Evolutionary conservation across 495 filamentous ascomycete species (phyloP).

Genomic region (Trichoderma reesei): DNA sequence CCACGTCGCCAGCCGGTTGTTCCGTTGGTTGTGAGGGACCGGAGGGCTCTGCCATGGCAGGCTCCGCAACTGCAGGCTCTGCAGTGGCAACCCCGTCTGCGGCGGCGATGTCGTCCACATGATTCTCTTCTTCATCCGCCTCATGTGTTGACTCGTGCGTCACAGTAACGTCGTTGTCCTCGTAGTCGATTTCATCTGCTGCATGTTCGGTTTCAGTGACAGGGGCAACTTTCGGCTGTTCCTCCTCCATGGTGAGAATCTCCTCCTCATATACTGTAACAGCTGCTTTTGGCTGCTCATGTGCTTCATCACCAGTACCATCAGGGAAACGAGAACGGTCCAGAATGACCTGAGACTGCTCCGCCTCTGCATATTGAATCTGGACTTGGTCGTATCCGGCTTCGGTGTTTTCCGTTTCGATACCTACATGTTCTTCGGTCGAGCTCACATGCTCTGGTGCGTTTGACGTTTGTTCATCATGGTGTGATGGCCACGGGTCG

Average conservation of each 20-base stretch:
- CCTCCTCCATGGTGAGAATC: not conserved
- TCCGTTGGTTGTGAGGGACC: not conserved
- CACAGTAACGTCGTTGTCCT: conserved; percentile 14
- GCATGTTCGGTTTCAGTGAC: not conserved
- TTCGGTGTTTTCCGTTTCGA: not conserved
- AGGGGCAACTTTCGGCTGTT: not conserved
- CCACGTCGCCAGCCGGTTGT: not conserved
- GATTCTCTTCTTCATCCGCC: not conserved
- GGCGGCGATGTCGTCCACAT: not conserved
- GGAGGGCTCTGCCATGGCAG: not conserved
- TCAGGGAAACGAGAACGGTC: not conserved
- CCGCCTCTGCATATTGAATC: not conserved
- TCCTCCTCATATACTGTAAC: not conserved
- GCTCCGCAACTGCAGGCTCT: not conserved
- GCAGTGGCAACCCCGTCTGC: not conserved
- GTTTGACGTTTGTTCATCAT: not conserved
- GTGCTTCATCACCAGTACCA: not conserved
- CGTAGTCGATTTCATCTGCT: conserved; percentile 19
- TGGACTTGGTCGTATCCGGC: not conserved
- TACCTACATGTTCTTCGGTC: not conserved
- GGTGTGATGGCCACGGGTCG: not conserved
- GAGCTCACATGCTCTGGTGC: not conserved
- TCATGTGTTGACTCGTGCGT: not conserved
- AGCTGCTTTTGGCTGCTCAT: not conserved
- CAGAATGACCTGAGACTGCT: not conserved